phyloP scores from a whole-genome alignment of 805 yeast species.

The Cephaloascus albidus region DNA sequence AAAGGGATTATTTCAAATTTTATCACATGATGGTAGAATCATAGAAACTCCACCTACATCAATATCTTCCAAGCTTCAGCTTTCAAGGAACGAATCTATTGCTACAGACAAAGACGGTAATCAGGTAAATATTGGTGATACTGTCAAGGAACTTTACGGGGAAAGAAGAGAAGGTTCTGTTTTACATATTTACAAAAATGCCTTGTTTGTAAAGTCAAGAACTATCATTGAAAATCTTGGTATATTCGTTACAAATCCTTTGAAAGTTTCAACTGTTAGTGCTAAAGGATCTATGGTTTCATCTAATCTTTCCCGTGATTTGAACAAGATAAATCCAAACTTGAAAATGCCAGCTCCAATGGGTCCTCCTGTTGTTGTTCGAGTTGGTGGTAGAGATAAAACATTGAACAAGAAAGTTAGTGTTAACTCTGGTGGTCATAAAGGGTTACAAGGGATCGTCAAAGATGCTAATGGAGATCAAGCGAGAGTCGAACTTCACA shows the following conservation, averaged over 20 bases:
- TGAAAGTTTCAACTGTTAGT: conserved; percentile 73
- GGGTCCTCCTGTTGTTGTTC: conserved; percentile 38
- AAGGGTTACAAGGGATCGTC: conserved; percentile 89
- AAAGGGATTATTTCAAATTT: conserved; percentile 71
- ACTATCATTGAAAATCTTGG: conserved; percentile 81
- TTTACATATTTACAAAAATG: conserved; percentile 75
- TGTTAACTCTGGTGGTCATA: conserved; percentile 85
- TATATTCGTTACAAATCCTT: conserved; percentile 72
- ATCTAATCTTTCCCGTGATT: conserved; percentile 50
- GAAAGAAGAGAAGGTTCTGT: conserved; percentile 86
- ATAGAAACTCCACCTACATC: conserved; percentile 67
- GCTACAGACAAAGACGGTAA: conserved; percentile 83
- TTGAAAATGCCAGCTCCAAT: conserved; percentile 51
- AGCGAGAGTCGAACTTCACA: conserved; percentile 90
- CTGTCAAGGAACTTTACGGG: conserved; percentile 77
- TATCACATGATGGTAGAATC: conserved; percentile 75
- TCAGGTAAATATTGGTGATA: conserved; percentile 83
- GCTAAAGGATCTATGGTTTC: conserved; percentile 68
- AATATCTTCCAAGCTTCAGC: conserved; percentile 69
- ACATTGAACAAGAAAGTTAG: conserved; percentile 79
- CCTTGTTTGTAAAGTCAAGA: conserved; percentile 72
- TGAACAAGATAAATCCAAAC: conserved; percentile 82
- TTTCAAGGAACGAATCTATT: conserved; percentile 58
- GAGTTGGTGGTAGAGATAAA: conserved; percentile 68
- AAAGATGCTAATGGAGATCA: conserved; percentile 87